phyloP scores from a whole-genome alignment of 169 alveolate genomes.

The Besnoitia besnoiti region DNA sequence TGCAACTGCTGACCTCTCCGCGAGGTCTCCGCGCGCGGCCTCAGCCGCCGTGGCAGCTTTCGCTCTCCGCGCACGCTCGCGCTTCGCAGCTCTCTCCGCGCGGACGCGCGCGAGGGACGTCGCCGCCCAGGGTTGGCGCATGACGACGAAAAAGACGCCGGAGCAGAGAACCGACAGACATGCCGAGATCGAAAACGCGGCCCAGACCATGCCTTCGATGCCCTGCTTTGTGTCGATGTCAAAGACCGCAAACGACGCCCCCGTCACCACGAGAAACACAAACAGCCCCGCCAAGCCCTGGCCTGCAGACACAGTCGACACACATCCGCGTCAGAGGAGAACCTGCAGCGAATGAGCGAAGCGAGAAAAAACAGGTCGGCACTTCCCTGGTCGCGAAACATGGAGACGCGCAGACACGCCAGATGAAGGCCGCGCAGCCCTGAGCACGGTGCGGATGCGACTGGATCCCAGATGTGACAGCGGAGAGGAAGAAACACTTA shows the following conservation, averaged over 20 bases:
- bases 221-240: conserved; percentile 18
- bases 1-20: neutral
- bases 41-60: neutral
- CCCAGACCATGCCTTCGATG: conserved; percentile 2
- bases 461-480: too few relatives aligned
- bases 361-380: too few relatives aligned
- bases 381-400: too few relatives aligned
- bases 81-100: neutral
- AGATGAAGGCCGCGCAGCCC: too few relatives aligned
- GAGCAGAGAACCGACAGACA: neutral
- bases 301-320: conserved; percentile 20
- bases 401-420: too few relatives aligned
- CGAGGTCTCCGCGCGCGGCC: neutral
- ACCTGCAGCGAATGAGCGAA: too few relatives aligned
- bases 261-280: neutral
- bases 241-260: neutral
- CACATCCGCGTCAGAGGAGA: too few relatives aligned
- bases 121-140: conserved; percentile 31
- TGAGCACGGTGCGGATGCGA: too few relatives aligned
- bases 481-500: too few relatives aligned
- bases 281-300: conserved; percentile 32
- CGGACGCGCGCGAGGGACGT: neutral
- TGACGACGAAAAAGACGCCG: neutral
- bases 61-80: neutral
- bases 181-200: conserved; percentile 1